Base-by-base conservation (phyloP, 176 grass and related monocot genomes). In the Oryza brachyantha region DNA sequence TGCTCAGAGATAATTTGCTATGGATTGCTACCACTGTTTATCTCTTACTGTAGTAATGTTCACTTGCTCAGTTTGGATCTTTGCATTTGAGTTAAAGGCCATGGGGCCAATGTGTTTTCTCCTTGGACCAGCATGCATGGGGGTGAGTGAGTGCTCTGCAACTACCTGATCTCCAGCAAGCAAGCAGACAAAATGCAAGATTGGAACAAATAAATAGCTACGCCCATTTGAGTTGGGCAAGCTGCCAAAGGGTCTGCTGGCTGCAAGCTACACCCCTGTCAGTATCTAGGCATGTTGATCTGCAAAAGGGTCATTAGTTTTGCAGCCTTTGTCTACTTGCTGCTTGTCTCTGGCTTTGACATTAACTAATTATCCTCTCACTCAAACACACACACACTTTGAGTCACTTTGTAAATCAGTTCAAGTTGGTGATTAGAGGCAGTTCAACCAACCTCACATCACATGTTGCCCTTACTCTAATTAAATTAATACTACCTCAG, bases 201-300 rank as follows among this genome's bases (percentile, higher is more conserved):
- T 57, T 57, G 52, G 52, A 57, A 57, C 52, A 57, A 57, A 54
- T 55, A 75, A 27, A 61, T 61, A 34, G 28, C 73, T 69, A 70
- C 73, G 77, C 68, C 14, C 21, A 8, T 70, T 84, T 13, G 73
- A 84, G 82, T 61, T 43, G 37, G 37, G 39, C 12, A 42, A 42
- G 10, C 41, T 8, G 66, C 37, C 66, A 42, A 68, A 42, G 26
- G 36, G 37, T 26, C 11, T 68, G 37, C 66, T 41, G 10, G 21
- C n/a, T 57, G 19, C 40, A 73, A 73, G n/a, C 40, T 37, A 59
- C 73, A 61, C 22, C 37, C 37, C 22, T 27, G 54, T 52, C 39
- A 41, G 36, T 9, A 16, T 26, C 42, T 26, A 79, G 66, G 61
- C 35, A 55, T 62, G 32, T 42, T 66, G 80, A 35, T 42, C 22